Evolutionary conservation across 2,329 filamentous ascomycete genomes (phyloP).

Genomic region (Aspergillus brunneoviolaceus): DNA sequence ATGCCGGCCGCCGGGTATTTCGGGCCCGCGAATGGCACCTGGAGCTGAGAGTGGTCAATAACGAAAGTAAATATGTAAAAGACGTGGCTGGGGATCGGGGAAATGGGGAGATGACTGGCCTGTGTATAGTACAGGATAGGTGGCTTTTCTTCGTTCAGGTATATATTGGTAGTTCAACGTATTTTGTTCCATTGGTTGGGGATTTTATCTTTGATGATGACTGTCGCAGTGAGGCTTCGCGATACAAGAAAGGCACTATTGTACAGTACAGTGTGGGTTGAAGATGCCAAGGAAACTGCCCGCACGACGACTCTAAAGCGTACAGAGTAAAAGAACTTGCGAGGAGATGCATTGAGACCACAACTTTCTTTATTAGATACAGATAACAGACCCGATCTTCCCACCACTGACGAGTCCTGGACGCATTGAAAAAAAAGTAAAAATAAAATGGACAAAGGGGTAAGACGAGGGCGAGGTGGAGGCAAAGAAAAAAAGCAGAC

Average conservation of each 20-base stretch:
- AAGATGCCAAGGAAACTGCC: not conserved
- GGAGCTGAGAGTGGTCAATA: slow-evolving; percentile 15
- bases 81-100: not conserved
- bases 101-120: not conserved
- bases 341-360: slow-evolving; percentile 1
- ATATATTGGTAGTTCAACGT: too few relatives aligned
- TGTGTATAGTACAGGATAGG: too few relatives aligned
- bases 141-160: too few relatives aligned
- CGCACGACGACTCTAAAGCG: not conserved
- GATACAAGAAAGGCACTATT: too few relatives aligned
- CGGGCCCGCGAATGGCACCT: slow-evolving; percentile 32
- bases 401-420: slow-evolving; percentile 5
- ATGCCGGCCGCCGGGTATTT: slow-evolving; percentile 32
- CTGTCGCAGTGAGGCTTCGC: too few relatives aligned
- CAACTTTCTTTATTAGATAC: slow-evolving; percentile 21
- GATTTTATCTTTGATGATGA: too few relatives aligned
- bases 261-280: not conserved
- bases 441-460: slow-evolving; percentile 1
- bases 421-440: slow-evolving; percentile 9
- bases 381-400: slow-evolving; percentile 13
- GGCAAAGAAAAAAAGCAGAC: not conserved
- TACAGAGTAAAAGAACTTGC: not conserved
- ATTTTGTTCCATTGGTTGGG: too few relatives aligned
- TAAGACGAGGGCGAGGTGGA: not conserved
- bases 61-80: too few relatives aligned